Percentiles rank a stretch among this genome's conserved stretches.
phyloP scores from a whole-genome alignment of 2,329 filamentous ascomycete genomes.

The Penicillium janthinellum region DNA sequence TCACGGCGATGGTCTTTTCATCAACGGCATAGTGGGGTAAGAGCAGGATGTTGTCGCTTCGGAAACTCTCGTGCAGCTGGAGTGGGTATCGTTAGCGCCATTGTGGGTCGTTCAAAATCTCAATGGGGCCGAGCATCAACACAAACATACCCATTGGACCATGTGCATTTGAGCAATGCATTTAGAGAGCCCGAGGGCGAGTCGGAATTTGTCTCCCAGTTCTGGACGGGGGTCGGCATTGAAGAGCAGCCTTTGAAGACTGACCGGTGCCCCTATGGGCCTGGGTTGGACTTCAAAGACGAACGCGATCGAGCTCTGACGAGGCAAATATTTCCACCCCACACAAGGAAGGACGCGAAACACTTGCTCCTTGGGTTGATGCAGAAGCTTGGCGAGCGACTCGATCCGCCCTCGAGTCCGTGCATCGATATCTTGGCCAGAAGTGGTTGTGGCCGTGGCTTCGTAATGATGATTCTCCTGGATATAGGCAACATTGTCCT shows the following conservation, averaged over 20 bases:
- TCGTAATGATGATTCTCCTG: conserved; percentile 13
- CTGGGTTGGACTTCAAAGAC: conserved; percentile 11
- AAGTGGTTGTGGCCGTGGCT: neutral
- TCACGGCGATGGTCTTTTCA: conserved; percentile 1
- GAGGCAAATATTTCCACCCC: conserved; percentile 11
- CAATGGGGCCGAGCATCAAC: neutral
- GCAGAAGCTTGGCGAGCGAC: conserved; percentile 9
- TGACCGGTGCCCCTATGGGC: conserved; percentile 8
- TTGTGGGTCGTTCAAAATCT: neutral
- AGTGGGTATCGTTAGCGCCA: conserved; percentile 4
- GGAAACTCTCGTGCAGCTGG: conserved; percentile 11
- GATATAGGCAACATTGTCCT: conserved; percentile 3
- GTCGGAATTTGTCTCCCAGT: conserved; percentile 11
- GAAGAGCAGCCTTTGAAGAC: conserved; percentile 8
- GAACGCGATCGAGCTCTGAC: conserved; percentile 10
- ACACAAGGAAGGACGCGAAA: conserved; percentile 11
- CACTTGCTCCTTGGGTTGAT: conserved; percentile 11
- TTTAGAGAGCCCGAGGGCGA: conserved; percentile 6
- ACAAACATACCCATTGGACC: conserved; percentile 9
- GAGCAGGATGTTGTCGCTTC: conserved; percentile 11
- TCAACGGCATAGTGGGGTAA: neutral
- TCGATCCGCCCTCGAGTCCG: conserved; percentile 6
- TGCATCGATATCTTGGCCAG: neutral
- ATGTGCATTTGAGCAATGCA: conserved; percentile 14
- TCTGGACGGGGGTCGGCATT: conserved; percentile 5